Evolutionary conservation across 2,329 filamentous ascomycete species (phyloP), one percentile per base, ranked within the genome.

Genomic region (Phoma sp.): DNA sequence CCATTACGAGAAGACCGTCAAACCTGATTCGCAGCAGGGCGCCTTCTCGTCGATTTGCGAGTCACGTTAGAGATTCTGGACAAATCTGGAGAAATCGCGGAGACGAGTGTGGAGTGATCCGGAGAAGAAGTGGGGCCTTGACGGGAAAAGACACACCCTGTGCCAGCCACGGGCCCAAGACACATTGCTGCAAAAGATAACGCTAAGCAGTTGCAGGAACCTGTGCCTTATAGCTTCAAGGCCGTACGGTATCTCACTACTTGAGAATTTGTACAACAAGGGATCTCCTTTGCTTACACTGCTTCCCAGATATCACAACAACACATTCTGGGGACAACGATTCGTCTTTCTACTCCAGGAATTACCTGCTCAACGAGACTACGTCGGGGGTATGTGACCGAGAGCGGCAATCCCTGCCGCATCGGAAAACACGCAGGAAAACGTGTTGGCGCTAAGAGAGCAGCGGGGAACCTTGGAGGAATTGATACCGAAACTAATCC

Each of bases 101-200:
- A 60, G 57, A 56, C 48, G 49, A 54, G 56, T 39, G 53, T 61
- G 63, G 63, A 60, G 63, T 55, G 49, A 51, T 55, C 57, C 55
- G 56, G 59, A 55, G 56, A 55, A 59, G 47, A 36, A 57, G 55
- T 48, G 60, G 54, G 57, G 32, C 2, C 13, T 13, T 5, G 4
- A 4, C 4, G 4, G 32, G 10, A 13, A 33, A 33, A 33, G 7
- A 13, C 10, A n/a, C 9, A 33, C 9, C 9, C 32, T 11, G 13
- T 13, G 27, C 27, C 9, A 29, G 27, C 27, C 6, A 7, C 6
- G 6, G 9, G 27, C 27, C 18, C 18, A 18, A 18, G 18, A 18
- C 18, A 18, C 18, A 18, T 18, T 29, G 27, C 27, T 29, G 3
- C 6, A 29, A 9, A 29, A 29, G 27, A 4, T 29, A 29, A 7